These are phyloP conservation scores for Solanum megistacrolobum DNA, from an alignment of 257 asterid genomes.

Conservation along the genomic window DNA sequence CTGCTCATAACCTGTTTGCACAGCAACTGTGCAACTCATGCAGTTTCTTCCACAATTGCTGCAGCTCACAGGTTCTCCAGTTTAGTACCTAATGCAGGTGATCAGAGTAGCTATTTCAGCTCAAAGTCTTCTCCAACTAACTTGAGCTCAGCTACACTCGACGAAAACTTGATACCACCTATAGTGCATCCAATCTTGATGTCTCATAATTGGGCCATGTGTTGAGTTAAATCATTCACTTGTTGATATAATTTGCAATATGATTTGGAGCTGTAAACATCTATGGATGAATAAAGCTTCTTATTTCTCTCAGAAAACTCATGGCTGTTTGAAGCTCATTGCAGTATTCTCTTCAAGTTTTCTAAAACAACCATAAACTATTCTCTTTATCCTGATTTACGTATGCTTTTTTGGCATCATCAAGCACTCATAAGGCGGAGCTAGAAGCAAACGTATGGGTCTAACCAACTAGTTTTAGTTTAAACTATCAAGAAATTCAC, in stretches of 20 bases:
- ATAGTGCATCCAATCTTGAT: background rate
- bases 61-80: background rate
- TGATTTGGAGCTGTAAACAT: background rate
- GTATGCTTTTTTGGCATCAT: background rate
- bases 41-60: background rate
- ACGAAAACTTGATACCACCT: background rate
- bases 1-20: background rate
- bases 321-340: background rate
- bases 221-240: background rate
- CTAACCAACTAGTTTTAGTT: background rate
- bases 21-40: background rate
- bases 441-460: background rate
- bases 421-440: background rate
- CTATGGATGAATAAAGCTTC: background rate
- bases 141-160: background rate
- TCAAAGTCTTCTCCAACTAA: background rate
- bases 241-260: background rate
- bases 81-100: background rate
- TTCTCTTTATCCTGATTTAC: background rate
- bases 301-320: background rate
- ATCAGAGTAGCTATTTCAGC: background rate
- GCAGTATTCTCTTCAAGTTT: background rate
- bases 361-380: background rate
- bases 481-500: background rate
- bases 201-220: background rate